phyloP scores from a whole-genome alignment of 805 yeast species.

The Candida qinlingensis region DNA sequence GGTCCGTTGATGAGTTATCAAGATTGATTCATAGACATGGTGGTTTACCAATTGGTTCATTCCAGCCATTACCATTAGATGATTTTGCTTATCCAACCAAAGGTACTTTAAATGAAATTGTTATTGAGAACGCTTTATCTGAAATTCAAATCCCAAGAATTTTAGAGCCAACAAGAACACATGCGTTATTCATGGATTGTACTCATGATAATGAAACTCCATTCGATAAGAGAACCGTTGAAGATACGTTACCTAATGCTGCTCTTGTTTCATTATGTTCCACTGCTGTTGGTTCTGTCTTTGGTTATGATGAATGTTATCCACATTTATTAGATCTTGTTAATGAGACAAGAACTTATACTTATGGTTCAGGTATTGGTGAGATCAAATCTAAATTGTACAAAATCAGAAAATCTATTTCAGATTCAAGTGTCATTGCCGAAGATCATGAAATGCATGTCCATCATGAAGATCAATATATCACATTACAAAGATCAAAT shows the following conservation, averaged over 20 bases:
- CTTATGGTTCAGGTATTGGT: constrained; percentile 61
- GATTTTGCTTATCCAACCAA: constrained; percentile 62
- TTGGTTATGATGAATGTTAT: constrained; percentile 91
- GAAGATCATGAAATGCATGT: constrained; percentile 87
- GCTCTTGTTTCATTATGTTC: constrained; percentile 91
- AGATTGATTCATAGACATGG: constrained; percentile 87
- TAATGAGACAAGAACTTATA: constrained; percentile 61
- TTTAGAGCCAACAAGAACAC: constrained; percentile 70
- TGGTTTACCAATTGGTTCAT: constrained; percentile 92
- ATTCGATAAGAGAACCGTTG: constrained; percentile 82
- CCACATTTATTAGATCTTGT: constrained; percentile 81
- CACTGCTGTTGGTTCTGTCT: constrained; percentile 89
- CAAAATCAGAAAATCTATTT: constrained; percentile 50
- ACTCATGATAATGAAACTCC: constrained; percentile 95
- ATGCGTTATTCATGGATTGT: constrained; percentile 95
- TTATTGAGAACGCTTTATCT: constrained; percentile 33
- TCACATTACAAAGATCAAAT: constrained; percentile 83
- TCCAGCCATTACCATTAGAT: constrained; percentile 73
- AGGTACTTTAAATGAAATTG: constrained; percentile 14
- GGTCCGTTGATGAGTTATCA: constrained; percentile 82
- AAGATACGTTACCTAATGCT: constrained; percentile 92
- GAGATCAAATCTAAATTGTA: constrained; percentile 59
- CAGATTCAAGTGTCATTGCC: constrained; percentile 38
- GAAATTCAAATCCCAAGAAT: constrained; percentile 66
- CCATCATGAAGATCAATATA: constrained; percentile 89